Percentiles rank a stretch among this genome's conserved stretches.
Evolutionary conservation across 495 filamentous ascomycete genomes (phyloP).

Genomic region (Hapsidospora chrysogenum): DNA sequence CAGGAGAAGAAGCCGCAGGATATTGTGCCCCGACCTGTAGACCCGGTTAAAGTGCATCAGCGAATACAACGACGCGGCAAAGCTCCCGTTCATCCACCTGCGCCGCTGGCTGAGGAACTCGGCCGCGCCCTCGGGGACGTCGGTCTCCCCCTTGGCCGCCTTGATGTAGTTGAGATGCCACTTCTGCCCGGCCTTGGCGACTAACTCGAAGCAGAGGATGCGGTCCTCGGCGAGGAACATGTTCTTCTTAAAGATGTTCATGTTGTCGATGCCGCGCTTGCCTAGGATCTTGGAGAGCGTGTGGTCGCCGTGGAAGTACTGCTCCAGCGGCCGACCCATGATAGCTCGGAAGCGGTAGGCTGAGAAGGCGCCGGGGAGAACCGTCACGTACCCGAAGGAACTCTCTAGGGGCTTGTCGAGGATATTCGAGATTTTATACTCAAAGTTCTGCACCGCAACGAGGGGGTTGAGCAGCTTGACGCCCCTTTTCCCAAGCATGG

Average conservation of each 20-base stretch:
- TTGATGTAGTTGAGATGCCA: slow-evolving; percentile 91
- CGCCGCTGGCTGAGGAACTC: slow-evolving; percentile 81
- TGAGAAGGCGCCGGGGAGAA: slow-evolving; percentile 82
- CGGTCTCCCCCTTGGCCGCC: slow-evolving; percentile 72
- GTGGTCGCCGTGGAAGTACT: slow-evolving; percentile 72
- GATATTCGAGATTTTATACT: slow-evolving; percentile 95
- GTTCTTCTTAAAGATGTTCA: slow-evolving; percentile 72
- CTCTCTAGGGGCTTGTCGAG: slow-evolving; percentile 85
- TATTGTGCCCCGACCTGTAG: slow-evolving; percentile 63
- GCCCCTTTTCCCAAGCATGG: slow-evolving; percentile 62
- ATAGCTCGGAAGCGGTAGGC: slow-evolving; percentile 75
- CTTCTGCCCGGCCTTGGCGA: slow-evolving; percentile 71
- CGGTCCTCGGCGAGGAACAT: slow-evolving; percentile 94
- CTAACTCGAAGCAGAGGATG: slow-evolving; percentile 87
- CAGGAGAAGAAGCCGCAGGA: slow-evolving; percentile 63
- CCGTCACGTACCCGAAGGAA: slow-evolving; percentile 80
- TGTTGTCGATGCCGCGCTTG: neutral
- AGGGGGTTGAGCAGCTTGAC: slow-evolving; percentile 74
- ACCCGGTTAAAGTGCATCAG: slow-evolving; percentile 75
- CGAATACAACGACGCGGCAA: slow-evolving; percentile 84
- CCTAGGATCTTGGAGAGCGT: slow-evolving; percentile 34
- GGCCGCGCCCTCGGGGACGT: slow-evolving; percentile 74
- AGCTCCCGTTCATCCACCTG: slow-evolving; percentile 82
- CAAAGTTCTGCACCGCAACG: slow-evolving; percentile 87
- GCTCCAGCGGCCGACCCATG: slow-evolving; percentile 65